Conservation (phyloP, 768 basidiomycete species). For the Suillus discolor region DNA sequence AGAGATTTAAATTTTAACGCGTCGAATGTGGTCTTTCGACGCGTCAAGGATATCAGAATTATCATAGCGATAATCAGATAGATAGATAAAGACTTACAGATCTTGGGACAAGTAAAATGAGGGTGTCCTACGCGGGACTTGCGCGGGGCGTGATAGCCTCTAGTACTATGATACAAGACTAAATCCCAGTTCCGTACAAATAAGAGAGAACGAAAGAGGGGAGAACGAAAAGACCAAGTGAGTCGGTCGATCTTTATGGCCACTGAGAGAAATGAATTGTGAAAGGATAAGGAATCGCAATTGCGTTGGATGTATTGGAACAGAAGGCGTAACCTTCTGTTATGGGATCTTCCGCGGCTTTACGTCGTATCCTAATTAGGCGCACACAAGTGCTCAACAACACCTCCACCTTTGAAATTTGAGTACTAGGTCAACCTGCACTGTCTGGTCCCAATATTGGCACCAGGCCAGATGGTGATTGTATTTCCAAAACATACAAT, state of each 20-base stretch:
- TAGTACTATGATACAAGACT: slow-evolving; percentile 3
- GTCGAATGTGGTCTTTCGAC: slow-evolving; percentile 5
- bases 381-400: too few species aligned
- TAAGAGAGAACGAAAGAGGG: not conserved
- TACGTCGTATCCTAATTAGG: too few species aligned
- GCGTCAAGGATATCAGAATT: not conserved
- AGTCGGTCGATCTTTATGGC: not conserved
- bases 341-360: slow-evolving; percentile 3
- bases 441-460: too few species aligned
- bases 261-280: not conserved
- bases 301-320: slow-evolving; percentile 3
- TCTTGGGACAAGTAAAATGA: not conserved
- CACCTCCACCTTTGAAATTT: not conserved
- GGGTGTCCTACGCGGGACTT: not conserved
- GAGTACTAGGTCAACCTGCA: too few species aligned
- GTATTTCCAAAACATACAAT: not conserved
- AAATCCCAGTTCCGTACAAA: slow-evolving; percentile 1
- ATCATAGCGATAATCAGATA: not conserved
- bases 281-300: slow-evolving; percentile 5
- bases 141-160: not conserved
- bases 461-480: not conserved
- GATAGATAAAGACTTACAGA: not conserved
- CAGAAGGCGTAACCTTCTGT: slow-evolving; percentile 2
- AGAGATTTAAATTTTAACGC: not conserved
- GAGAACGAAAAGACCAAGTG: not conserved